Base-by-base conservation (phyloP, 306 rosid genomes). In the Acacia melanoxylon region DNA sequence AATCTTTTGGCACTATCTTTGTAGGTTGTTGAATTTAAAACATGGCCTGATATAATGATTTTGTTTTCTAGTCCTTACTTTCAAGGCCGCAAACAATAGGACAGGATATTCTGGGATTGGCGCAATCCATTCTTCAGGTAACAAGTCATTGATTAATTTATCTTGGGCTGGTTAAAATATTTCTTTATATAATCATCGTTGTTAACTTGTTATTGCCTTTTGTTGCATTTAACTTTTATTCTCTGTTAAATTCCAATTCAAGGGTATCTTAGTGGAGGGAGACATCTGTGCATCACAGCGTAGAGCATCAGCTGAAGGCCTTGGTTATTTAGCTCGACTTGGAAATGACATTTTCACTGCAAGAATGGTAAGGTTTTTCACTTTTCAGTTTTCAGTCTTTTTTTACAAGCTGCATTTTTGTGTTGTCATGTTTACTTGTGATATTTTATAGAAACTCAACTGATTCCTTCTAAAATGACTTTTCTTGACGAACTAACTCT, bases 301-400 rank as follows among this genome's bases (percentile, higher is more conserved):
- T 40, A 85, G 99, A 83, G 98, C 99, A 81, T 85, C 97, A 0
- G 91, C 92, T 29, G 99, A 95, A 89, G 92, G 97, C 68, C 91
- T 95, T 76, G 99, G 99, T 79, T 89, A 90, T 81, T 86, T 95
- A 80, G 97, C 99, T 83, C 98, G 99, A 81, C 88, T 93, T 84
- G 99, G 99, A 84, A 93, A 90, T 72, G 99, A 95, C 81, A 72
- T 92, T 81, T 95, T 91, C 87, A 92, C 98, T 75, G 99, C 99
- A 62, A 92, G 97, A 89, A 90, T 93, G 97, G 99, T 88, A 79
- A 84, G 88, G 31, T 22, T 58, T 52, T 58, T 58, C 63, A 10
- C 84, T 87, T 80, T 74, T 37, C 83, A 68, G 71, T 87, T 80
- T 74, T 37, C 83, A 68, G 68, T 83, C 19, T 78, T 78, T 58